These are phyloP conservation scores for Lentinus tigrinus DNA, from an alignment of 768 basidiomycete genomes.

Conservation along the genomic window DNA sequence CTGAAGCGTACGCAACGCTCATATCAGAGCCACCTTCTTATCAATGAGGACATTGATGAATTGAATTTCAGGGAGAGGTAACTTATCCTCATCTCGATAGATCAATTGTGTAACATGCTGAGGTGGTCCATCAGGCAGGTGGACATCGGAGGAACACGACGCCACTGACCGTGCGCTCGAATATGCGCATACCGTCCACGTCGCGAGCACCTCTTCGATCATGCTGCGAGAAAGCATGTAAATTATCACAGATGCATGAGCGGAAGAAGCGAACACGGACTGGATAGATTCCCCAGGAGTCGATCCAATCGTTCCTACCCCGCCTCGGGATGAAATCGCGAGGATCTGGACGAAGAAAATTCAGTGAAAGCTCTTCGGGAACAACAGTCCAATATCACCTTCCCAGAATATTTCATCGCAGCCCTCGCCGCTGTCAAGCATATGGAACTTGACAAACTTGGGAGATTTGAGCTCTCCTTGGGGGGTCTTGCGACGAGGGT, in stretches of 20 bases:
- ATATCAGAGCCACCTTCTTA: slow-evolving; percentile 1
- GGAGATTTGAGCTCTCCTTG: background rate
- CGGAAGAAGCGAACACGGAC: background rate
- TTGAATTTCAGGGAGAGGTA: background rate
- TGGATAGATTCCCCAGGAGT: slow-evolving; percentile 9
- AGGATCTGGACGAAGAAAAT: background rate
- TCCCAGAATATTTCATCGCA: slow-evolving; percentile 13
- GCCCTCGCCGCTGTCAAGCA: background rate
- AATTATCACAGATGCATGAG: background rate
- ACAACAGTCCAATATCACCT: background rate
- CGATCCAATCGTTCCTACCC: background rate
- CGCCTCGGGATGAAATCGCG: background rate
- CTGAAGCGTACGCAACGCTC: background rate
- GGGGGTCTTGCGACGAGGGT: background rate
- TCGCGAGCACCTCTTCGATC: background rate
- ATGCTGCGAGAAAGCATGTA: background rate
- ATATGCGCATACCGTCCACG: background rate
- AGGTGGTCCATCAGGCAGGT: background rate
- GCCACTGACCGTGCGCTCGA: background rate
- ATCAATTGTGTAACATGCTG: background rate
- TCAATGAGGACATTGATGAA: slow-evolving; percentile 3
- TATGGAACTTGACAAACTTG: slow-evolving; percentile 6
- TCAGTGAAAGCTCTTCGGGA: background rate
- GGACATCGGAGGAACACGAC: background rate
- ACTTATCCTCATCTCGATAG: background rate